A percentile compares a stretch with the other conserved stretches of the same genome.
phyloP scores from a whole-genome alignment of 2,329 filamentous ascomycete genomes.

The Neofusicoccum laricinum region DNA sequence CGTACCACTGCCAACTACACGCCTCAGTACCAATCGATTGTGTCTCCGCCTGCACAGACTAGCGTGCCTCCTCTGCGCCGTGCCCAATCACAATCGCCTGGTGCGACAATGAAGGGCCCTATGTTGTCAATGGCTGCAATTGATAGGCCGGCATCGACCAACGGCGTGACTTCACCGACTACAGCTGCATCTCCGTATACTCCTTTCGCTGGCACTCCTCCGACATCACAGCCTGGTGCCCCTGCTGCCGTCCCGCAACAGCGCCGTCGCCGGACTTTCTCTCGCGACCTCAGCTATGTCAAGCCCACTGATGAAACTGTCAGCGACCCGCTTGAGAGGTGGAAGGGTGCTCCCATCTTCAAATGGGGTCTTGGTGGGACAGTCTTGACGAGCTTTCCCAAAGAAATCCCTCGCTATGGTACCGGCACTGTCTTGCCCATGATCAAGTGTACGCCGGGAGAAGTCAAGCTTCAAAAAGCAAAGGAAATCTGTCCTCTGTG shows the following conservation, averaged over 20 bases:
- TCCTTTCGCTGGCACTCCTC: slow-evolving; percentile 16
- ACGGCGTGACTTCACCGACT: slow-evolving; percentile 43
- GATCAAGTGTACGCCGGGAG: slow-evolving; percentile 78
- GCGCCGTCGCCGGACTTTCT: slow-evolving; percentile 40
- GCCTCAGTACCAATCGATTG: slow-evolving; percentile 45
- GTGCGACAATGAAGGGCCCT: slow-evolving; percentile 51
- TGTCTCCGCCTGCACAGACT: slow-evolving; percentile 4
- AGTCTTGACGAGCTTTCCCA: slow-evolving; percentile 81
- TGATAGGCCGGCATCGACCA: slow-evolving; percentile 55
- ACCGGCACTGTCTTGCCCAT: slow-evolving; percentile 70
- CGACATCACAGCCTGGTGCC: not conserved
- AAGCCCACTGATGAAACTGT: slow-evolving; percentile 54
- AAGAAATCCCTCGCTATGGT: slow-evolving; percentile 81
- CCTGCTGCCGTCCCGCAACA: slow-evolving; percentile 4
- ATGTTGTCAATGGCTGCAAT: slow-evolving; percentile 40
- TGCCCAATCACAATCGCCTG: slow-evolving; percentile 59
- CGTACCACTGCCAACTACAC: slow-evolving; percentile 22
- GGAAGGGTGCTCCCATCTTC: slow-evolving; percentile 86
- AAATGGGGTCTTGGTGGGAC: slow-evolving; percentile 84
- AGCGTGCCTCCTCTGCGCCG: not conserved
- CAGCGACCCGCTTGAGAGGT: slow-evolving; percentile 77
- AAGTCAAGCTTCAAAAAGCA: slow-evolving; percentile 72
- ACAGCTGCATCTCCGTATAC: slow-evolving; percentile 21
- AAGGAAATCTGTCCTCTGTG: slow-evolving; percentile 70
- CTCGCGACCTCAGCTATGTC: slow-evolving; percentile 54